A percentile compares a stretch with the other conserved stretches of the same genome.
These are phyloP conservation scores for Sporothrix luriei DNA, from an alignment of 2,329 filamentous ascomycete genomes.

Conservation along the genomic window DNA sequence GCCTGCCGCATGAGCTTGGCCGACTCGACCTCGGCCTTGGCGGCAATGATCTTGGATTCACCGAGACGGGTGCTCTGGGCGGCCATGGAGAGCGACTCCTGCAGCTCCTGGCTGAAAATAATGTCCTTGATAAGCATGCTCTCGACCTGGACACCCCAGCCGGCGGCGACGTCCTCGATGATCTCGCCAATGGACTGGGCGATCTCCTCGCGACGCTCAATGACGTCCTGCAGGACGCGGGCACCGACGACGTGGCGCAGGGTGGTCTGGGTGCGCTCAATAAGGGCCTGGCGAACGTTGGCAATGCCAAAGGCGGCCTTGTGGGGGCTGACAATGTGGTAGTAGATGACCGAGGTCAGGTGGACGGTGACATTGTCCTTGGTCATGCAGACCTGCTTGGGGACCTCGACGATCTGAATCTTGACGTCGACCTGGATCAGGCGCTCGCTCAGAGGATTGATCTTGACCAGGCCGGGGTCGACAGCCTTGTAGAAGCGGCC, in stretches of 20 bases:
- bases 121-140: conserved; percentile 99
- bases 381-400: conserved; percentile 97
- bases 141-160: conserved; percentile 96
- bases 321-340: conserved; percentile 93
- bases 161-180: conserved; percentile 90
- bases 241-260: conserved; percentile 91
- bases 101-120: conserved; percentile 91
- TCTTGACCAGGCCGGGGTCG: conserved; percentile 93
- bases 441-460: conserved; percentile 91
- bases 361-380: conserved; percentile 97
- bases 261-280: conserved; percentile 97
- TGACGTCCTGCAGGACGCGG: conserved; percentile 93
- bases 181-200: conserved; percentile 94
- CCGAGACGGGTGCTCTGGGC: conserved; percentile 98
- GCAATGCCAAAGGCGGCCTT: conserved; percentile 96
- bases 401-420: conserved; percentile 97
- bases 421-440: conserved; percentile 96
- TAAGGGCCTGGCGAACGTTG: conserved; percentile 91
- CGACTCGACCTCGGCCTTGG: conserved; percentile 93
- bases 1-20: conserved; percentile 93
- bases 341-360: conserved; percentile 97
- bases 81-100: conserved; percentile 96
- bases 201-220: conserved; percentile 96
- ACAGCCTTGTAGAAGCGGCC: conserved; percentile 93
- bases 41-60: conserved; percentile 97